Evolutionary conservation across 768 basidiomycete species (phyloP).

Genomic region (Agrocybe praecox): DNA sequence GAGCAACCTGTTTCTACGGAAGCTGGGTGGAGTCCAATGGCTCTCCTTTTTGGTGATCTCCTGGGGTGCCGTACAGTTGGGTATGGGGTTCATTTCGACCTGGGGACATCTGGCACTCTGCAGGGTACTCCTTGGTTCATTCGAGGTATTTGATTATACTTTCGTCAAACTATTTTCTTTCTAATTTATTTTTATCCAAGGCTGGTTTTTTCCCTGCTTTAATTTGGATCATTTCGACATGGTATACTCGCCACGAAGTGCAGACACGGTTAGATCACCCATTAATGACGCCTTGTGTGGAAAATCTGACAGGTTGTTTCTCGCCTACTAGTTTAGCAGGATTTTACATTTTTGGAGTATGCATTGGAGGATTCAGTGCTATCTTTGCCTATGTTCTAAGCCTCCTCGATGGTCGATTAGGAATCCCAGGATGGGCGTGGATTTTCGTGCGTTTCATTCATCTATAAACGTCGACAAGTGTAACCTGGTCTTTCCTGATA

Average conservation of each 20-base stretch:
- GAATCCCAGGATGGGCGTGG: conserved; percentile 53
- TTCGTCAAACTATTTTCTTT: background rate
- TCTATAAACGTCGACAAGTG: background rate
- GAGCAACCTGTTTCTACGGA: conserved; percentile 28
- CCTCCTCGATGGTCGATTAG: conserved; percentile 40
- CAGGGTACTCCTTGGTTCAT: conserved; percentile 29
- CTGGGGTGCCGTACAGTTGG: conserved; percentile 32
- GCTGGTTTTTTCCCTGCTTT: conserved; percentile 45
- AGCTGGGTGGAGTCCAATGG: conserved; percentile 27
- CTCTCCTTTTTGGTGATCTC: conserved; percentile 26
- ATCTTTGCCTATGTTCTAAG: conserved; percentile 48
- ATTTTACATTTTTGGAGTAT: conserved; percentile 46
- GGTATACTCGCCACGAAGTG: conserved; percentile 55
- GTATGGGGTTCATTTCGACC: conserved; percentile 31
- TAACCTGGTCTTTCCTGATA: conserved; percentile 1
- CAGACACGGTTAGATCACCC: conserved; percentile 42
- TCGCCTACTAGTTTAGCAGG: conserved; percentile 39
- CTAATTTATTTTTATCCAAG: conserved; percentile 17
- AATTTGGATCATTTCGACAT: conserved; percentile 42
- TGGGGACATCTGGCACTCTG: conserved; percentile 29
- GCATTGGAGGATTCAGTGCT: conserved; percentile 49
- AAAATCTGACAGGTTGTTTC: conserved; percentile 3
- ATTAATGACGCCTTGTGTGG: background rate
- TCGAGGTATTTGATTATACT: conserved; percentile 30
- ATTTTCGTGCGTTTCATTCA: conserved; percentile 42